Percentiles rank a stretch among this genome's conserved stretches.
Evolutionary conservation across 441 rosid species (phyloP).

Genomic region (Mallotus japonicus): DNA sequence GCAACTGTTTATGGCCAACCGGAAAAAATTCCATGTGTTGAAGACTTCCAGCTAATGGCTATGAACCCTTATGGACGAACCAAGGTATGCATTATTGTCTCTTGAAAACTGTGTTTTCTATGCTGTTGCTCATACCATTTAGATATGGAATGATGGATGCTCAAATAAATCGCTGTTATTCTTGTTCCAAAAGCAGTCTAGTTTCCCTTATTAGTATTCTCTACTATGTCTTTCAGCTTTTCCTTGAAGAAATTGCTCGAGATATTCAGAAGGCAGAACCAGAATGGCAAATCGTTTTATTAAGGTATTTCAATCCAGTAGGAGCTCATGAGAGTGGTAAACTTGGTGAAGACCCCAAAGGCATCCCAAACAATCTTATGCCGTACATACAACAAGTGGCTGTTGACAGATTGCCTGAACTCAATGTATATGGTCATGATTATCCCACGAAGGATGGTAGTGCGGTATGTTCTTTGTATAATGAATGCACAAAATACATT

Average conservation of each 20-base stretch:
- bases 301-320: conserved; percentile 89
- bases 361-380: conserved; percentile 96
- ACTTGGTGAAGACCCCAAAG: conserved; percentile 93
- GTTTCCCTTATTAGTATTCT: not conserved
- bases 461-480: conserved; percentile 58
- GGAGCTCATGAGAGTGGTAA: conserved; percentile 95
- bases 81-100: conserved; percentile 43
- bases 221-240: conserved; percentile 45
- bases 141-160: not conserved
- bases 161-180: no score
- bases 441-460: conserved; percentile 85
- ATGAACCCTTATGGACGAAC: conserved; percentile 91
- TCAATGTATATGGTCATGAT: conserved; percentile 81
- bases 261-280: conserved; percentile 66
- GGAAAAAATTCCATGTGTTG: conserved; percentile 88
- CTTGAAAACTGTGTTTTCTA: not conserved
- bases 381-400: conserved; percentile 94
- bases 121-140: not conserved
- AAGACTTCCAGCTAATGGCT: conserved; percentile 70
- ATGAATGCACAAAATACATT: not conserved
- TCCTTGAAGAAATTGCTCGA: conserved; percentile 85
- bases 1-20: conserved; percentile 98
- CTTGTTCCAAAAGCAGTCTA: not conserved
- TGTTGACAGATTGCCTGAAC: conserved; percentile 75
- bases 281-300: conserved; percentile 77